phyloP scores from a whole-genome alignment of 192 early-diverging fungal species.

The Nowakowskiella sp. region DNA sequence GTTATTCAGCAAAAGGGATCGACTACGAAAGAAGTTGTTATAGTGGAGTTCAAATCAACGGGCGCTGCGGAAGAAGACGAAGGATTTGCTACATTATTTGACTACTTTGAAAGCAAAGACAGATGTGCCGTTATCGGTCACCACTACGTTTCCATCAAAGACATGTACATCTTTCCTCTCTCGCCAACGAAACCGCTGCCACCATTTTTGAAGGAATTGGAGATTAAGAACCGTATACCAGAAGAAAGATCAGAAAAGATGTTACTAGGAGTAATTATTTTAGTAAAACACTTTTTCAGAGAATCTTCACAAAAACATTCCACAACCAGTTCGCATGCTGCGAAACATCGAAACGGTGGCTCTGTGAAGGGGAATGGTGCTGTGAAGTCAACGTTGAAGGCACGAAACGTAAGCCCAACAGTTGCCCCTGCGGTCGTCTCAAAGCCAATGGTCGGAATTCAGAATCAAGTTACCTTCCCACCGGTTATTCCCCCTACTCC shows the following conservation, averaged over 20 bases:
- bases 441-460: too few relatives aligned
- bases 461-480: too few relatives aligned
- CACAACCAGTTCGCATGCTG: too few relatives aligned
- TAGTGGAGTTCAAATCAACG: constrained; percentile 47
- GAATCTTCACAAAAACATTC: too few relatives aligned
- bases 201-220: constrained; percentile 42
- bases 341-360: too few relatives aligned
- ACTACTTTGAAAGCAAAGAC: constrained; percentile 50
- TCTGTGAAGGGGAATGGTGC: too few relatives aligned
- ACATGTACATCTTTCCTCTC: constrained; percentile 69
- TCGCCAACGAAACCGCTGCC: constrained; percentile 43
- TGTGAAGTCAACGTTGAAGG: too few relatives aligned
- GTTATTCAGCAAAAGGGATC: constrained; percentile 42
- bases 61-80: constrained; percentile 9
- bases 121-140: constrained; percentile 66
- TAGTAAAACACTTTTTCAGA: constrained; percentile 44
- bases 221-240: constrained; percentile 13
- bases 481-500: too few relatives aligned
- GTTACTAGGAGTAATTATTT: constrained; percentile 52
- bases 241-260: constrained; percentile 30
- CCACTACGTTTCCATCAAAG: constrained; percentile 55
- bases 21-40: constrained; percentile 49
- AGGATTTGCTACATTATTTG: constrained; percentile 44
- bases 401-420: too few relatives aligned
- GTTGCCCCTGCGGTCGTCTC: too few relatives aligned